Evolutionary conservation across 805 yeast species (phyloP).

Genomic region (Gaillardinia entomophila): DNA sequence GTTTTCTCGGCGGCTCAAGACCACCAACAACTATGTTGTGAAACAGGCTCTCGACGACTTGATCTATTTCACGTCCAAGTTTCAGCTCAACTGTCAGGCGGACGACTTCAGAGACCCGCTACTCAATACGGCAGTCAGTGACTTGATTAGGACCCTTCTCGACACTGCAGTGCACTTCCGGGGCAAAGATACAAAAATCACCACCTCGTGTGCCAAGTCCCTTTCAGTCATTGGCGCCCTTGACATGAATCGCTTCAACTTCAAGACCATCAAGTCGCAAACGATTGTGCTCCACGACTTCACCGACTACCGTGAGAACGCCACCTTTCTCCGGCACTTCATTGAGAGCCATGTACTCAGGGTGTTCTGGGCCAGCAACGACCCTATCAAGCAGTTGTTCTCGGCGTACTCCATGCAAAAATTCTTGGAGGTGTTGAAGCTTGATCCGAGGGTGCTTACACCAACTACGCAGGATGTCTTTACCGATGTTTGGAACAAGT

Average conservation of each 20-base stretch:
- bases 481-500: slow-evolving; percentile 48
- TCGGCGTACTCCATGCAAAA: slow-evolving; percentile 89
- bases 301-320: slow-evolving; percentile 54
- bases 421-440: slow-evolving; percentile 57
- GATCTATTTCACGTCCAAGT: slow-evolving; percentile 43
- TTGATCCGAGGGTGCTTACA: slow-evolving; percentile 22
- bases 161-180: slow-evolving; percentile 55
- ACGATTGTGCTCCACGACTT: slow-evolving; percentile 57
- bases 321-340: slow-evolving; percentile 57
- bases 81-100: slow-evolving; percentile 44
- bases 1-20: slow-evolving; percentile 49
- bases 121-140: slow-evolving; percentile 28
- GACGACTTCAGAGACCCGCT: slow-evolving; percentile 32
- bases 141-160: slow-evolving; percentile 47
- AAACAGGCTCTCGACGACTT: slow-evolving; percentile 67
- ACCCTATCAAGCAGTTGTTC: slow-evolving; percentile 77
- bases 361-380: slow-evolving; percentile 83
- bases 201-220: slow-evolving; percentile 60
- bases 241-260: slow-evolving; percentile 54
- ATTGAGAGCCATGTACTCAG: slow-evolving; percentile 70
- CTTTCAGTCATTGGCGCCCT: slow-evolving; percentile 73
- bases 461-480: slow-evolving; percentile 12
- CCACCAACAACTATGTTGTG: slow-evolving; percentile 67
- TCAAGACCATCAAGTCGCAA: slow-evolving; percentile 36
- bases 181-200: slow-evolving; percentile 40